These are phyloP conservation scores for Cinnamomum chago DNA, from an alignment of 164 flowering plant species.

Conservation along the genomic window DNA sequence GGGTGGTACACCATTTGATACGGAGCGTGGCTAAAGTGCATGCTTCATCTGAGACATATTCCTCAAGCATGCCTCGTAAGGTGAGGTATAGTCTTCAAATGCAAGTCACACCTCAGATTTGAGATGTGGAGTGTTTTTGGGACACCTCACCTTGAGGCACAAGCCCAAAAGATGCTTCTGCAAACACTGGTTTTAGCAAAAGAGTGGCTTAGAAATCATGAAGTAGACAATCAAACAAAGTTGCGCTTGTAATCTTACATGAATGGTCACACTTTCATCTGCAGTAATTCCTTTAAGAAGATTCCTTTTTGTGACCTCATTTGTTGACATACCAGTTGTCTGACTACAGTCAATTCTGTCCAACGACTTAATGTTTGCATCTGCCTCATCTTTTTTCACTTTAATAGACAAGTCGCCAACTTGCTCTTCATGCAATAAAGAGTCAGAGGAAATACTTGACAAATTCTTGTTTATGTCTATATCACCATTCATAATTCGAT, in stretches of 20 bases:
- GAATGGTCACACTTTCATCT: conserved; percentile 80
- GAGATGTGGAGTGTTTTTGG: too few species aligned
- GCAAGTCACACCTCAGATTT: too few species aligned
- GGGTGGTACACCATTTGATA: too few species aligned
- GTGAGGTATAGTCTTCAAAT: too few species aligned
- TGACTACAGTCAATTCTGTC: conserved; percentile 27
- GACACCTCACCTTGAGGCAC: too few species aligned
- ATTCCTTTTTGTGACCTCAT: conserved; percentile 49
- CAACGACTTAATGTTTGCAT: conserved; percentile 39
- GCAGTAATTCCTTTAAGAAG: conserved; percentile 89
- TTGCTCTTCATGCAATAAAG: conserved; percentile 49
- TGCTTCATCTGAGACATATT: too few species aligned
- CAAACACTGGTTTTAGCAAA: too few species aligned
- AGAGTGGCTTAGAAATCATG: neutral
- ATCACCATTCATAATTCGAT: conserved; percentile 37
- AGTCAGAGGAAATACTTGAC: conserved; percentile 15
- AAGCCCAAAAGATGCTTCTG: too few species aligned
- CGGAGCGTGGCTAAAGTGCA: too few species aligned
- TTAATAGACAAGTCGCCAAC: conserved; percentile 62
- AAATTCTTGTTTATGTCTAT: conserved; percentile 9
- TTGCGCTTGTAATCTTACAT: conserved; percentile 47
- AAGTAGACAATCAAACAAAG: neutral
- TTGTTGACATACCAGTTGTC: conserved; percentile 23
- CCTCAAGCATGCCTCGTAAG: too few species aligned
- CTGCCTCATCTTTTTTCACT: conserved; percentile 42